These are phyloP conservation scores for Suillus spraguei DNA, from an alignment of 768 basidiomycete genomes.

Conservation along the genomic window DNA sequence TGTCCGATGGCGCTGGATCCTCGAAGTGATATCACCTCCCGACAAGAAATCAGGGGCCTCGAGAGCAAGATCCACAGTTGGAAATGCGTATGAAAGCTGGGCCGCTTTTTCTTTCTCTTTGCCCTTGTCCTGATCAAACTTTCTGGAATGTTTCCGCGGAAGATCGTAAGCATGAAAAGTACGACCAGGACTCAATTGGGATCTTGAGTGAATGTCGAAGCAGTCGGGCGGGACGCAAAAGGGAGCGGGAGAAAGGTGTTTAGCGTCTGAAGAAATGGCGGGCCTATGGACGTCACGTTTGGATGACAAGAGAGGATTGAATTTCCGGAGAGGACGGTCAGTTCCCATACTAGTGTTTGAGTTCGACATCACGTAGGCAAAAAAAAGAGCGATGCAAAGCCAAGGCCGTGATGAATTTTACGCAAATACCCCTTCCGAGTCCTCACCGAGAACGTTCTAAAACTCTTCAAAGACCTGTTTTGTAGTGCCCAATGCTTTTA, in stretches of 20 bases:
- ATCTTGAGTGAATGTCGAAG: constrained; percentile 49
- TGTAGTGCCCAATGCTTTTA: background rate
- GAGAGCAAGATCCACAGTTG: constrained; percentile 28
- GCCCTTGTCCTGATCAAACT: constrained; percentile 27
- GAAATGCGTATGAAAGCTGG: constrained; percentile 27
- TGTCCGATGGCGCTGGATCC: constrained; percentile 52
- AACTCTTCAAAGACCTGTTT: background rate
- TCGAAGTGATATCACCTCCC: constrained; percentile 34
- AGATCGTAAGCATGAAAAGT: constrained; percentile 15
- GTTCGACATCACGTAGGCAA: constrained; percentile 22
- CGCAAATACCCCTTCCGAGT: background rate
- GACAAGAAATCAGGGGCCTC: constrained; percentile 29
- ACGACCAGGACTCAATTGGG: constrained; percentile 40
- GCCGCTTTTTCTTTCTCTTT: constrained; percentile 30
- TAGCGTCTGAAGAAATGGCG: constrained; percentile 19
- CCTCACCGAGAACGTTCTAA: background rate
- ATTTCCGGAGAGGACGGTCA: constrained; percentile 51
- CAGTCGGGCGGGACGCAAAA: constrained; percentile 36
- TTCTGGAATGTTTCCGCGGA: constrained; percentile 28
- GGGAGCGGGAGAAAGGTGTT: constrained; percentile 16
- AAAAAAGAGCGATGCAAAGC: background rate
- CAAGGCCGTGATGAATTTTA: constrained; percentile 4
- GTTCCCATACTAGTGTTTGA: constrained; percentile 16
- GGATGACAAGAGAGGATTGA: constrained; percentile 59
- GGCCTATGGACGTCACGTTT: constrained; percentile 48